phyloP scores from a whole-genome alignment of 352 stramenopile genomes.

The Pythium brachiatum region DNA sequence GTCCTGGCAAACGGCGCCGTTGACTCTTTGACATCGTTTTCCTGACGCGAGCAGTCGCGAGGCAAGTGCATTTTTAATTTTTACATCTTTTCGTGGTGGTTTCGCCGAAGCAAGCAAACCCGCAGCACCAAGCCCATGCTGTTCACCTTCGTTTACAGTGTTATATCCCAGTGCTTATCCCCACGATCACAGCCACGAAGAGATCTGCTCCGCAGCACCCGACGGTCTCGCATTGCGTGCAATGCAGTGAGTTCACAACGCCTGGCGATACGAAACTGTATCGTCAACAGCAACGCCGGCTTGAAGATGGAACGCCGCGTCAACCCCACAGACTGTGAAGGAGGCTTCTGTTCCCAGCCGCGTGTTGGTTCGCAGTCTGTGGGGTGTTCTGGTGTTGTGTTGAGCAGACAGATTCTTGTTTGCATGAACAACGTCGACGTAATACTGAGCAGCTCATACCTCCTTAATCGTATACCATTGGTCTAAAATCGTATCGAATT shows the following conservation, averaged over 20 bases:
- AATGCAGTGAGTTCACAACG: no score
- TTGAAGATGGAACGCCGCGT: conserved; percentile 3
- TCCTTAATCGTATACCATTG: neutral
- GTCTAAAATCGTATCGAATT: neutral
- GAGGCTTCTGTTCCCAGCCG: conserved; percentile 1
- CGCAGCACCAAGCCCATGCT: no score
- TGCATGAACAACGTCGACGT: conserved; percentile 13
- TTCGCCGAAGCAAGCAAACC: no score
- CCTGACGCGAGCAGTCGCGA: no score
- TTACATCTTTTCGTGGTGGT: no score
- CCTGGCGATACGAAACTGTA: neutral
- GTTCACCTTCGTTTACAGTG: no score
- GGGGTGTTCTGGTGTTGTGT: neutral
- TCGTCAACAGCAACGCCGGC: conserved; percentile 3
- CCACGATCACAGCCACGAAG: no score
- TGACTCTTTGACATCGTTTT: no score
- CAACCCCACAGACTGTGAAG: neutral
- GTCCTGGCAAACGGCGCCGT: no score
- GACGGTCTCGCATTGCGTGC: no score
- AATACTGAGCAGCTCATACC: neutral
- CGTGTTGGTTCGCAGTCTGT: neutral
- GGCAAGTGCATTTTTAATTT: no score
- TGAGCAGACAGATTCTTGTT: conserved; percentile 6
- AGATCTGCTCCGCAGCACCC: neutral
- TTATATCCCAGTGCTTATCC: no score